Evolutionary conservation across 1,139 yeast genomes (phyloP).

Genomic region (Geotrichum candidum): DNA sequence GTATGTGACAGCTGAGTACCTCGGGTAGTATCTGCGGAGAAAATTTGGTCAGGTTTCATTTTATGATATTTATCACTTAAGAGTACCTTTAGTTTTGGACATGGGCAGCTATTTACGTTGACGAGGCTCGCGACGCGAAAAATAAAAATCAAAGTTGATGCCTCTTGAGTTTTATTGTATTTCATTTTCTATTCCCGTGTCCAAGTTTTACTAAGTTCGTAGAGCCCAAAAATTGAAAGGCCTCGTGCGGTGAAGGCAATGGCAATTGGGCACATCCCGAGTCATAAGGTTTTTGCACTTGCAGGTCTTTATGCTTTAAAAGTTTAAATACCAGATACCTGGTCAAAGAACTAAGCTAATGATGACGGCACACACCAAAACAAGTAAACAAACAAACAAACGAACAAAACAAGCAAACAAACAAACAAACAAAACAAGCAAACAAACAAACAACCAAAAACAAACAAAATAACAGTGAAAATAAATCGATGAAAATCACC

Average conservation of each 20-base stretch:
- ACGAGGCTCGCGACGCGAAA: neutral
- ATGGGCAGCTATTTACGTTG: neutral
- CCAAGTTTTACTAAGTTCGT: neutral
- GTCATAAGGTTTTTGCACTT: neutral
- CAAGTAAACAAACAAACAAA: neutral
- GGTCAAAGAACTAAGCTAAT: neutral
- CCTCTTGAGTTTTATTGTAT: neutral
- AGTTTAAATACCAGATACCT: neutral
- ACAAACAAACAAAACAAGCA: neutral
- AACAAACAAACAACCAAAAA: neutral
- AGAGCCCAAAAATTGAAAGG: neutral
- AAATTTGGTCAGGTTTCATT: neutral
- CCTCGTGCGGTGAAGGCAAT: neutral
- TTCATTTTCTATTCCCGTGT: neutral
- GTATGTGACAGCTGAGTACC: neutral
- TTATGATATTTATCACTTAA: neutral
- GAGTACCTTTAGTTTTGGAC: neutral
- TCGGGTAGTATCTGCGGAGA: neutral
- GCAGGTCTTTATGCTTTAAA: neutral
- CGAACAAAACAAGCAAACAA: neutral
- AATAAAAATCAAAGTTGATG: neutral
- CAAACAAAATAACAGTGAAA: neutral
- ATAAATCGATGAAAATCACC: neutral
- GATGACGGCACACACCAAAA: neutral
- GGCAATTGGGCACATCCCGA: neutral